Base-by-base conservation (phyloP, 352 stramenopile genomes). In the Globisporangium acanthophoron region DNA sequence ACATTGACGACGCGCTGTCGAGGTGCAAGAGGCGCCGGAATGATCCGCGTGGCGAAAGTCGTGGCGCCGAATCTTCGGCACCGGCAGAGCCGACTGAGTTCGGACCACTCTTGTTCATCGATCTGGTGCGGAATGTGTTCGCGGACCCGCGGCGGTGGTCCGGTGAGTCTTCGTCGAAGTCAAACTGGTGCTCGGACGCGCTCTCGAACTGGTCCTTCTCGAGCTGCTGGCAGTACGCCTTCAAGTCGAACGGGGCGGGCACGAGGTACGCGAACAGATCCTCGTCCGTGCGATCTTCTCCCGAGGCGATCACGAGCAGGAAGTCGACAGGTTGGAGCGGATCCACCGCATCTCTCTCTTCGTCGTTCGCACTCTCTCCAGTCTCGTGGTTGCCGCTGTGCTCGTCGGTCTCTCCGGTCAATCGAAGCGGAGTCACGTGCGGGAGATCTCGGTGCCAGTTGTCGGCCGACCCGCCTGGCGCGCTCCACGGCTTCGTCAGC, bases 231-330 rank as follows among this genome's bases (percentile, higher is more conserved):
- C 78, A 91, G 58, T 92, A 94, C 21, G 78, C 85, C 43, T 90
- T 80, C 33, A 94, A 56, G 62, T 94, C 85, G 43, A 94, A 89
- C 29, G 85, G 85, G 3, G 85, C 82, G 0, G 85, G 85, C 5
- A 92, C 82, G 4, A 94, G 59, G 44, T 88, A 77, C 0, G 78
- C 64, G 57, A 94, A 94, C 51, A 94, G 48, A 60, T 94, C 85
- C 71, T 94, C 85, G 55, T 94, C 85, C 2, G 79, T 92, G 13
- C 83, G 78, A 31, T 91, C 82, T 50, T 94, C 83, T 7, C 85
- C 85, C 1, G 85, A 92, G 0, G 85, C 82, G 41, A 92, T 91
- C n/a, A 94, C 79, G 4, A 94, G 59, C 21, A 94, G 68, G 60
- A 92, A 94, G 56, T 94, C 85, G 16, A 94, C 82, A 18, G 69